Evolutionary conservation across 352 stramenopile genomes (phyloP).

Genomic region (Pythium folliculosum): DNA sequence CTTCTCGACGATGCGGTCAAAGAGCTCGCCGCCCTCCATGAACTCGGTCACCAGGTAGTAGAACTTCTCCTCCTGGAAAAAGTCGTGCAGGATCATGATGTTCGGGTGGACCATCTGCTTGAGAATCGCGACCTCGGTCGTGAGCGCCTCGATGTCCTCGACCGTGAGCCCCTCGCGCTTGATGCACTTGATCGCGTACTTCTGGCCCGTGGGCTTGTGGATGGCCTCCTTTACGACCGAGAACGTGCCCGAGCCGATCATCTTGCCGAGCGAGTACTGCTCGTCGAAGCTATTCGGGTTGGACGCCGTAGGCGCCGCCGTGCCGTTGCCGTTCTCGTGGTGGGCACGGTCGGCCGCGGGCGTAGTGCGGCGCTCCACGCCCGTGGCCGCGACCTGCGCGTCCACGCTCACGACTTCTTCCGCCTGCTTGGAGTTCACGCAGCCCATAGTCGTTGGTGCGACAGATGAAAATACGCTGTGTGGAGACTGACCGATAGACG

Average conservation of each 20-base stretch:
- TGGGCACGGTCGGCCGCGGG: constrained; percentile 11
- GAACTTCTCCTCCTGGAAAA: constrained; percentile 92
- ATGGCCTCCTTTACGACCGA: constrained; percentile 85
- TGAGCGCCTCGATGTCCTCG: constrained; percentile 88
- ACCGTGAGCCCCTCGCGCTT: constrained; percentile 86
- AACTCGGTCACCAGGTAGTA: constrained; percentile 99
- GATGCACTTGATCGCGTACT: constrained; percentile 93
- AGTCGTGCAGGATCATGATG: constrained; percentile 93
- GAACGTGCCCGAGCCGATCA: constrained; percentile 90
- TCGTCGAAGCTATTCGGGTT: constrained; percentile 82
- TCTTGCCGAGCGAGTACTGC: constrained; percentile 84
- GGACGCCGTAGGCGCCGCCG: constrained; percentile 16
- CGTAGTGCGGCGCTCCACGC: constrained; percentile 35
- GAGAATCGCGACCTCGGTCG: constrained; percentile 82
- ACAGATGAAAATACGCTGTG: constrained; percentile 6
- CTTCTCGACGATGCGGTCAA: constrained; percentile 88
- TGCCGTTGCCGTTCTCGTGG: constrained; percentile 8
- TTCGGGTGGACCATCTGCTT: constrained; percentile 93
- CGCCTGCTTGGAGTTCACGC: constrained; percentile 67
- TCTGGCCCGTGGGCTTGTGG: constrained; percentile 80
- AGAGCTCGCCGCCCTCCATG: constrained; percentile 92
- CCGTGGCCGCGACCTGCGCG: constrained; percentile 36
- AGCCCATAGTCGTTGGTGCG: constrained; percentile 48
- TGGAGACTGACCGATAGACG: neutral
- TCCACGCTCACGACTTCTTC: constrained; percentile 53